phyloP scores from a whole-genome alignment of 202 grass and related monocot genomes.

The Setaria italica region DNA sequence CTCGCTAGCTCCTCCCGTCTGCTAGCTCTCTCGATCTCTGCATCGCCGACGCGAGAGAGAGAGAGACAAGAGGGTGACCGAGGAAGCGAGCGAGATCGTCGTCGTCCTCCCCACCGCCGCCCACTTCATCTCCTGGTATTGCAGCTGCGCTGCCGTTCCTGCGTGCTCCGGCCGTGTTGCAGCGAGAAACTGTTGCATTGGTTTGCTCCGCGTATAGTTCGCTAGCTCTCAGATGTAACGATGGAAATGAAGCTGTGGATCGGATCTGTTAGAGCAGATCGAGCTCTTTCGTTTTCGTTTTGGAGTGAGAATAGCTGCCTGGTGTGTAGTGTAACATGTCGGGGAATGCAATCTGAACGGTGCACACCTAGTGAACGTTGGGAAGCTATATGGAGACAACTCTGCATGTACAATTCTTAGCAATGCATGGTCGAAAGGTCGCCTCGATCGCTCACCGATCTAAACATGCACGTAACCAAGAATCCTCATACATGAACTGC shows the following conservation, averaged over 20 bases:
- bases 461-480: not conserved
- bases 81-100: not conserved
- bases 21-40: not conserved
- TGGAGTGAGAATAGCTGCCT: not conserved
- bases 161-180: not conserved
- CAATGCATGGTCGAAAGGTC: not conserved
- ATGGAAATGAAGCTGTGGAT: not conserved
- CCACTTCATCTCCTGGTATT: constrained; percentile 7
- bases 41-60: not conserved
- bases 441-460: not conserved
- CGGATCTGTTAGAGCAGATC: not conserved
- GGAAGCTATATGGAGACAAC: not conserved
- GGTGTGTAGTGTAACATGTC: not conserved
- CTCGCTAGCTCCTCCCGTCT: not conserved
- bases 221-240: not conserved
- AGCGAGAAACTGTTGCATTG: not conserved
- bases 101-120: not conserved
- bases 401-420: not conserved
- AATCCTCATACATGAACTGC: not conserved
- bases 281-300: not conserved
- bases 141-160: not conserved
- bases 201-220: not conserved
- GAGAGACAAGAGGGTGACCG: not conserved
- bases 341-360: not conserved
- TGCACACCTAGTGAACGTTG: not conserved